Conservation (phyloP, 352 stramenopile species). For the Globisporangium mamillatum region DNA sequence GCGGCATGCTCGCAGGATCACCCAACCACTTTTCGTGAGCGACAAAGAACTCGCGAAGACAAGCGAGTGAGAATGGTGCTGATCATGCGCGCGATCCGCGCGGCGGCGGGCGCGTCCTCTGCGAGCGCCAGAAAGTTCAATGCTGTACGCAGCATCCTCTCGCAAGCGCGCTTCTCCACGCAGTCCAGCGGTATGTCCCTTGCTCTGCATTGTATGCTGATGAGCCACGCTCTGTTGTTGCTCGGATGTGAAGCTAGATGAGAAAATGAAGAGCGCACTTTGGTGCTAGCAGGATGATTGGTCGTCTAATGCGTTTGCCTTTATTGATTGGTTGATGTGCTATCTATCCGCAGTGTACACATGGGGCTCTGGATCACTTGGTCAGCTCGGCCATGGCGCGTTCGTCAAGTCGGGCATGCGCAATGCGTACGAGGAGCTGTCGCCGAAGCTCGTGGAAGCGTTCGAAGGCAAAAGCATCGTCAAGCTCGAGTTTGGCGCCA, state of each 20-base stretch:
- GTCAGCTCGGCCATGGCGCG: constrained; percentile 75
- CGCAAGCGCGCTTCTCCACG: constrained; percentile 39
- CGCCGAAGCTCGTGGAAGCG: constrained; percentile 64
- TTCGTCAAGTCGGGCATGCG: constrained; percentile 86
- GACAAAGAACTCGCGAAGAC: not conserved
- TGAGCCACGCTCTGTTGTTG: not conserved
- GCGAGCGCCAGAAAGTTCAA: constrained; percentile 21
- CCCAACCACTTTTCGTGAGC: not conserved
- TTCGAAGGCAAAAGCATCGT: constrained; percentile 64
- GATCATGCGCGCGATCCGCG: constrained; percentile 41
- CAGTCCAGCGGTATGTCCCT: constrained; percentile 61
- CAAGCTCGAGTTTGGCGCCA: constrained; percentile 71
- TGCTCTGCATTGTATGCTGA: not conserved
- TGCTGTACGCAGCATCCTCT: constrained; percentile 18
- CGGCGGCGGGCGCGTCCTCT: constrained; percentile 13
- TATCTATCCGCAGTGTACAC: constrained; percentile 50
- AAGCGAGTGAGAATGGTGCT: constrained; percentile 39
- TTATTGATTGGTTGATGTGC: not conserved
- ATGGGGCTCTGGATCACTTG: constrained; percentile 84
- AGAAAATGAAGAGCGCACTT: constrained; percentile 1
- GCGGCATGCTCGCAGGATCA: not conserved
- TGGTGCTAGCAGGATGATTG: not conserved
- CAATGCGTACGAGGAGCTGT: constrained; percentile 82
- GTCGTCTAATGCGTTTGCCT: not conserved
- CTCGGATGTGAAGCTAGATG: not conserved